These are phyloP conservation scores for Papilionanthe hybrid DNA, from an alignment of 116 monocot species.

Conservation along the genomic window DNA sequence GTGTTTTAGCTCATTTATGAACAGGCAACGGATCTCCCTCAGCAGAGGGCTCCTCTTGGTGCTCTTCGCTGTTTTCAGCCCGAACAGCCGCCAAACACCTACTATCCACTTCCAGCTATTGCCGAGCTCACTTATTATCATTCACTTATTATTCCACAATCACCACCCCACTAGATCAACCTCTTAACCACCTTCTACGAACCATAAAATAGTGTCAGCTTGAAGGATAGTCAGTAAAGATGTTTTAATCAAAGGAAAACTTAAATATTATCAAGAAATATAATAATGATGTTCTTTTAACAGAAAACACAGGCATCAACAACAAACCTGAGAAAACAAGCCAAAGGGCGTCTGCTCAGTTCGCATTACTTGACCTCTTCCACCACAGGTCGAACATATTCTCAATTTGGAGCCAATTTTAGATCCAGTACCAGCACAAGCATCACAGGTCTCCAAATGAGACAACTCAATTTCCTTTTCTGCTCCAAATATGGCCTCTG, in stretches of 20 bases:
- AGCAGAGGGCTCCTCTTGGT: too few species aligned
- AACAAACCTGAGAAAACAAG: slow-evolving; percentile 79
- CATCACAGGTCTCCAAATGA: slow-evolving; percentile 87
- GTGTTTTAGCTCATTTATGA: too few species aligned
- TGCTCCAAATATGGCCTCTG: slow-evolving; percentile 87
- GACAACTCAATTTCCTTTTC: slow-evolving; percentile 87
- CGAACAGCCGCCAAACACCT: too few species aligned
- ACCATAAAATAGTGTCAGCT: background rate
- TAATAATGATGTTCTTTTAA: background rate
- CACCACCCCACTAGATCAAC: too few species aligned
- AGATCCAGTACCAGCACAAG: slow-evolving; percentile 75
- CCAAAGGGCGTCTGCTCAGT: slow-evolving; percentile 99
- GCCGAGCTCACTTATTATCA: too few species aligned
- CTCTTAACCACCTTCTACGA: too few species aligned
- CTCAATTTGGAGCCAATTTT: slow-evolving; percentile 88
- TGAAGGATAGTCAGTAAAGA: background rate
- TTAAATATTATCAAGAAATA: background rate
- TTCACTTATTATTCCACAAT: too few species aligned
- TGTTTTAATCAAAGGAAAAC: background rate
- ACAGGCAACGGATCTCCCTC: too few species aligned
- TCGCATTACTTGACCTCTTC: slow-evolving; percentile 96
- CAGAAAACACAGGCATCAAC: background rate
- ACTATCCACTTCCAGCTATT: too few species aligned
- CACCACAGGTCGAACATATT: slow-evolving; percentile 90
- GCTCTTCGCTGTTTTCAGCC: too few species aligned